Conservation (phyloP, 2,329 filamentous ascomycete genomes). For the Cadophora gregata region DNA sequence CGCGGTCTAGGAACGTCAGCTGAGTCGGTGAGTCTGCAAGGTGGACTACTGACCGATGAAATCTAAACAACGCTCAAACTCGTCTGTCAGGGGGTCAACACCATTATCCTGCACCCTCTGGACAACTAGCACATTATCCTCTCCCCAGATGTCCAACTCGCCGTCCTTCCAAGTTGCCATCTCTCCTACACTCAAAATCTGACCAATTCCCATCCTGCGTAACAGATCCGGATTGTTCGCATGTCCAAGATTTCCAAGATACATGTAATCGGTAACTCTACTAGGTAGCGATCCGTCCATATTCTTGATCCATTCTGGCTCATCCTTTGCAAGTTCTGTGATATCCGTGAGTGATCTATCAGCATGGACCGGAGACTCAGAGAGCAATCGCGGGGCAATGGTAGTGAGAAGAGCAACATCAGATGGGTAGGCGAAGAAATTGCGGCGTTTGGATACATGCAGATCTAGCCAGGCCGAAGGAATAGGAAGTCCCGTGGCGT, state of each 20-base stretch:
- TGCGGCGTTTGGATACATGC: conserved; percentile 80
- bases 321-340: conserved; percentile 57
- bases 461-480: conserved; percentile 88
- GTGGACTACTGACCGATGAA: conserved; percentile 79
- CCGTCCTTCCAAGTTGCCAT: conserved; percentile 79
- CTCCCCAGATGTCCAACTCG: conserved; percentile 74
- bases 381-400: conserved; percentile 77
- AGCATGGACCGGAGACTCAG: conserved; percentile 65
- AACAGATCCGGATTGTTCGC: conserved; percentile 92
- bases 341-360: conserved; percentile 60
- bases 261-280: conserved; percentile 90
- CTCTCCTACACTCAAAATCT: conserved; percentile 92
- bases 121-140: conserved; percentile 79
- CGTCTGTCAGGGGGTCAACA: conserved; percentile 85
- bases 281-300: conserved; percentile 93
- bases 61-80: conserved; percentile 83
- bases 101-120: conserved; percentile 95
- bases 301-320: conserved; percentile 80
- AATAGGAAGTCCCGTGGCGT: conserved; percentile 79
- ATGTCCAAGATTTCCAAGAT: conserved; percentile 90
- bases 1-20: conserved; percentile 65
- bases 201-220: conserved; percentile 78
- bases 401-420: conserved; percentile 83
- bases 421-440: conserved; percentile 95
- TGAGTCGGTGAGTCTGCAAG: conserved; percentile 4